Base-by-base conservation (phyloP, 2,329 filamentous ascomycete genomes). In the Parastagonospora nodorum region DNA sequence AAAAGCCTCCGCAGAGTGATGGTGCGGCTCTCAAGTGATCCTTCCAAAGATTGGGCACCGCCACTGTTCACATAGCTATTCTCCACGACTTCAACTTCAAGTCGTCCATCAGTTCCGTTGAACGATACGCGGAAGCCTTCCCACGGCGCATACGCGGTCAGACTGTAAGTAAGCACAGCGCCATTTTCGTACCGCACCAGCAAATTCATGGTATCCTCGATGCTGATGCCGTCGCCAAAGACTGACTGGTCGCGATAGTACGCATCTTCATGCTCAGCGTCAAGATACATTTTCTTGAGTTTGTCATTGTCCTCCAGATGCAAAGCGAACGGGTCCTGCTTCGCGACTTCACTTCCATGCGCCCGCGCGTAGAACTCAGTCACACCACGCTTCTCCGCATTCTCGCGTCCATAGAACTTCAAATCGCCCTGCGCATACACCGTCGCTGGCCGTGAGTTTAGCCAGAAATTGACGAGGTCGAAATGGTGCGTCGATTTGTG, bases 401-500 rank as follows among this genome's bases (percentile, higher is more conserved):
- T 87, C 55, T 86, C 83, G 14, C 78, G 75, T 4, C 84, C 84
- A 62, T 86, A 86, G 64, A 86, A 86, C 42, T 77, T 78, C 19
- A 86, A 73, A 51, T 81, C 82, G 0, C 83, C 84, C 55, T 82
- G 78, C 0, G 82, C 82, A 54, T 83, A 83, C 0, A 86, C 84
- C 0, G 80, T 82, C 41, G 77, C 70, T 0, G 84, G 84, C 6
- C 77, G 71, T 1, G 79, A 84, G 40, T 78, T 75, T 35, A 86
- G 76, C 84, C 84, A 86, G 63, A 85, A 86, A 60, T 86, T 84
- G 47, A 86, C 78, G 8, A 86, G 77, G 61, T 86, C 84, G 57
- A 86, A 86, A 62, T 86, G 84, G 53, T 86, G 84, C 5, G 82
- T 86, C 16, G 81, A 82, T 65, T 86, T 86, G 68, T 86, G 84